These are phyloP conservation scores for Geoglossum glabrum DNA, from an alignment of 495 filamentous ascomycete species.

Conservation along the genomic window DNA sequence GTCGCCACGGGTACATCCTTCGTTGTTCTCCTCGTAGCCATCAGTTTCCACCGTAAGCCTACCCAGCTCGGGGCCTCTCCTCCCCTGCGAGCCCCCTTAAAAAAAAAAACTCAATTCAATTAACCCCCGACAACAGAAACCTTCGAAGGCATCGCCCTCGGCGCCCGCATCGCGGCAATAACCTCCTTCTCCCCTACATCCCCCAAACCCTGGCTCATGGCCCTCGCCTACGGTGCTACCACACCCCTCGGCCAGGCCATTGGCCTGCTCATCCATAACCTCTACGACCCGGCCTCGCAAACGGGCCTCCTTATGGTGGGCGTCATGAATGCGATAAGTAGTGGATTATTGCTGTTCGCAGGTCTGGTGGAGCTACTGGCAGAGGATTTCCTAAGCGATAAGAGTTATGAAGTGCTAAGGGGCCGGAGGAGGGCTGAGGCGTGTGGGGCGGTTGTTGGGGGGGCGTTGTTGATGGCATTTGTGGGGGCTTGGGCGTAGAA, in stretches of 20 bases:
- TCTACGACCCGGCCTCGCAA: slow-evolving; percentile 69
- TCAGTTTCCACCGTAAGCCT: slow-evolving; percentile 43
- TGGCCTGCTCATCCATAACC: slow-evolving; percentile 56
- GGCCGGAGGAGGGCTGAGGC: slow-evolving; percentile 55
- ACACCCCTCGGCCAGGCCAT: slow-evolving; percentile 84
- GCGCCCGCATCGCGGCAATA: slow-evolving; percentile 49
- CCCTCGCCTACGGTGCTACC: slow-evolving; percentile 72
- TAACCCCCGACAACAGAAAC: slow-evolving; percentile 18
- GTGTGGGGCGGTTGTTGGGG: slow-evolving; percentile 53
- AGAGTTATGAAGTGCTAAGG: slow-evolving; percentile 56
- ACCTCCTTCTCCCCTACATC: slow-evolving; percentile 27
- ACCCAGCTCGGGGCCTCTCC: neutral
- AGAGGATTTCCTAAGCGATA: slow-evolving; percentile 81
- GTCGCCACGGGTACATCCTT: slow-evolving; percentile 63
- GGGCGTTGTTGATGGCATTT: slow-evolving; percentile 64
- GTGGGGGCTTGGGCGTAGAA: slow-evolving; percentile 71
- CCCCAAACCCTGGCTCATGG: slow-evolving; percentile 80
- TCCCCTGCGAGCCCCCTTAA: slow-evolving; percentile 2
- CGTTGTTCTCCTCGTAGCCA: slow-evolving; percentile 60
- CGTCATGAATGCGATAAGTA: slow-evolving; percentile 78
- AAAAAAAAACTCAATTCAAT: neutral
- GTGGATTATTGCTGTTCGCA: slow-evolving; percentile 73
- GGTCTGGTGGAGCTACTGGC: slow-evolving; percentile 80
- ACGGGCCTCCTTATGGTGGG: slow-evolving; percentile 79
- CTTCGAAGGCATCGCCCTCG: slow-evolving; percentile 57